Conservation (phyloP, 2,329 filamentous ascomycete species). For the Aspergillus ochraceus region DNA sequence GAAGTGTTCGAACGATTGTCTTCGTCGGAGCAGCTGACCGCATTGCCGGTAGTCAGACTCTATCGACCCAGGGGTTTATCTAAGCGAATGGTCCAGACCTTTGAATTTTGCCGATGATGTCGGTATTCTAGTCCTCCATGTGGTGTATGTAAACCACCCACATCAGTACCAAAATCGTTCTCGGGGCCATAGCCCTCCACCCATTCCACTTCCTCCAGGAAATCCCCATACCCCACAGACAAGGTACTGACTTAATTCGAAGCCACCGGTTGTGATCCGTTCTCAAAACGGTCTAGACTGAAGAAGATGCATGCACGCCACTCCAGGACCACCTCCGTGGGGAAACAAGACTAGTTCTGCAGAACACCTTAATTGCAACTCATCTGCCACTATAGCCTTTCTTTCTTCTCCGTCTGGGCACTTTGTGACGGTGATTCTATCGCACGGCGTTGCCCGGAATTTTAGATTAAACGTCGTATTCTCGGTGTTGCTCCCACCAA, state of each 20-base stretch:
- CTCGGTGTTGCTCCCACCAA: not conserved
- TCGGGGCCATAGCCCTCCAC: no score
- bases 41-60: not conserved
- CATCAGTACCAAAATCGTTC: not conserved
- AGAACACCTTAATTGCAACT: not conserved
- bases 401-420: not conserved
- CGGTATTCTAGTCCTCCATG: not conserved
- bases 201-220: not conserved
- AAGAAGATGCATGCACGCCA: not conserved
- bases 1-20: not conserved
- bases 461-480: not conserved
- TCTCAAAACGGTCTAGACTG: not conserved
- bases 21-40: not conserved
- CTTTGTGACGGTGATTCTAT: not conserved
- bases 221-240: not conserved
- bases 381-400: not conserved
- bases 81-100: not conserved
- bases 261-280: not conserved
- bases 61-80: not conserved
- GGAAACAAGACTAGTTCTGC: slow-evolving; percentile 4
- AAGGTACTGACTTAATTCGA: not conserved
- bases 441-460: not conserved
- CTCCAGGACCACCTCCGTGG: slow-evolving; percentile 4
- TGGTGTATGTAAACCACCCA: not conserved
- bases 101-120: not conserved